Conservation (phyloP, 208 protist genomes). For the Wallacemonas sp. region DNA sequence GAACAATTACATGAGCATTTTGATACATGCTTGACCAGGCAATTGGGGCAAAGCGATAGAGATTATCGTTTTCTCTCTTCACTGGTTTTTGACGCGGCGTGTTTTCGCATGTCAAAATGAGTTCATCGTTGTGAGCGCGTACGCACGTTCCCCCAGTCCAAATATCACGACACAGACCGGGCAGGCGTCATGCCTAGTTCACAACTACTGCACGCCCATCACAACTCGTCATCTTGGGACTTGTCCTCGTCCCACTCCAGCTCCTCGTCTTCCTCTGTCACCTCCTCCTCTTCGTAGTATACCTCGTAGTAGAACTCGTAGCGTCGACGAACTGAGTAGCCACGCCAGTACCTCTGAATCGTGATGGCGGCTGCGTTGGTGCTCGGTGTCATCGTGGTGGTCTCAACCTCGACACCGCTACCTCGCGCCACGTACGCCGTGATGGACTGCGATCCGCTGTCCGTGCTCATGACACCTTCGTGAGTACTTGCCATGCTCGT, state of each 20-base stretch:
- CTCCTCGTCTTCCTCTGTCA: constrained; percentile 20
- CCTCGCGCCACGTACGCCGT: not conserved
- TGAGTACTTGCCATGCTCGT: not conserved
- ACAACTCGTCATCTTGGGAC: not conserved
- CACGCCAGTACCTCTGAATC: constrained; percentile 60
- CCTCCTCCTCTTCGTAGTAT: constrained; percentile 37
- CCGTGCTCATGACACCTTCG: not conserved
- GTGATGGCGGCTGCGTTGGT: constrained; percentile 35
- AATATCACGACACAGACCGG: too few relatives aligned
- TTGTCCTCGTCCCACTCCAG: constrained; percentile 5
- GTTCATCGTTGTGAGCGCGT: too few relatives aligned
- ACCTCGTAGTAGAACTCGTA: constrained; percentile 68
- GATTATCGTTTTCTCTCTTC: too few relatives aligned
- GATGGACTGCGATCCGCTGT: not conserved
- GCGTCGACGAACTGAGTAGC: constrained; percentile 35
- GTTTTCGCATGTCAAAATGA: too few relatives aligned
- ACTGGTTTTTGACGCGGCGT: too few relatives aligned
- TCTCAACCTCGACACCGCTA: not conserved
- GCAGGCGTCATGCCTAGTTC: too few relatives aligned
- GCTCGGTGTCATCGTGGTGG: too few relatives aligned
- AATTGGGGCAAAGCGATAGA: too few relatives aligned
- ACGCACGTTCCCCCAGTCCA: too few relatives aligned
- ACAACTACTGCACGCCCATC: too few relatives aligned
- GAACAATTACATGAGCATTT: too few relatives aligned
- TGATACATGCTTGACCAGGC: too few relatives aligned